Evolutionary conservation across 1,139 yeast species (phyloP).

Genomic region (Taphrina deformans): DNA sequence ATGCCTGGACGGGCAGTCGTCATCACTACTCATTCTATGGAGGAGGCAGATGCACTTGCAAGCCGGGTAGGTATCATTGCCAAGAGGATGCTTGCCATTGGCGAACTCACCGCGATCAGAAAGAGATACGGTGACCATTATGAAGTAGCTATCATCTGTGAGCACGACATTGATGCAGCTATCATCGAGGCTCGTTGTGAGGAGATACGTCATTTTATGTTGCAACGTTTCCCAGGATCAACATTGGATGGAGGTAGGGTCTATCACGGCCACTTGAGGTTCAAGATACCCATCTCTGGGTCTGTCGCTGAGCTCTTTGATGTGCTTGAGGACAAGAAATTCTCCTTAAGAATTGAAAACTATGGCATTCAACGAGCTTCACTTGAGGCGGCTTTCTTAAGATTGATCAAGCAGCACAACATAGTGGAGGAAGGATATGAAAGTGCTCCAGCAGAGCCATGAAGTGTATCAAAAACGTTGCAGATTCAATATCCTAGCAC

Average conservation of each 20-base stretch:
- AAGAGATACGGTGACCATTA: slow-evolving; percentile 16
- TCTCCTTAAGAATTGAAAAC: slow-evolving; percentile 42
- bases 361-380: slow-evolving; percentile 45
- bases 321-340: slow-evolving; percentile 42
- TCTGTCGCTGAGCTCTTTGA: slow-evolving; percentile 41
- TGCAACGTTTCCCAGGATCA: slow-evolving; percentile 3
- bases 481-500: background rate
- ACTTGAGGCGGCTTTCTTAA: slow-evolving; percentile 46
- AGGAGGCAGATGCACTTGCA: slow-evolving; percentile 49
- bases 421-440: slow-evolving; percentile 40
- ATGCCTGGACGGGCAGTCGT: slow-evolving; percentile 45
- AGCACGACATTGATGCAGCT: slow-evolving; percentile 40
- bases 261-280: slow-evolving; percentile 7
- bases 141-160: slow-evolving; percentile 35
- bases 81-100: slow-evolving; percentile 44
- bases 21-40: slow-evolving; percentile 49
- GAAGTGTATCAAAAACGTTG: background rate
- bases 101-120: slow-evolving; percentile 38
- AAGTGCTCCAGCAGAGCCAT: background rate
- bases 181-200: background rate
- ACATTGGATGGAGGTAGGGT: slow-evolving; percentile 5
- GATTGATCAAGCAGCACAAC: slow-evolving; percentile 43
- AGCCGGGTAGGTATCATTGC: slow-evolving; percentile 47
- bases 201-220: background rate
- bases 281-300: background rate